A percentile compares a stretch with the other conserved stretches of the same genome.
phyloP scores from a whole-genome alignment of 192 early-diverging fungal genomes.

The Gigaspora rosea region DNA sequence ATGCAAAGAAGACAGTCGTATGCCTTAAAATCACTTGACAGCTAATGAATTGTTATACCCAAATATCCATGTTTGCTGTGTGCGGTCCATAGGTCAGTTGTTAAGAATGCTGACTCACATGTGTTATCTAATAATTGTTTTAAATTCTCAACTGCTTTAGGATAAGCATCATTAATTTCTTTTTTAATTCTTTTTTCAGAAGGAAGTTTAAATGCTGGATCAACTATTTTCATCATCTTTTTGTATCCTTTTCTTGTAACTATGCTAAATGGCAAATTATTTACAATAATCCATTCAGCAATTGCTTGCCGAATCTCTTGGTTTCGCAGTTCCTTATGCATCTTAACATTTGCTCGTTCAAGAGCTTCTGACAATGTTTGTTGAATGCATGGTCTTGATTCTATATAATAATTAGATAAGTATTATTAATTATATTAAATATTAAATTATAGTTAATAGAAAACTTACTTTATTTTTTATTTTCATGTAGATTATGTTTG shows the following conservation, averaged over 20 bases:
- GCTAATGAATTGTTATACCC: not conserved
- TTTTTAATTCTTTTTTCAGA: slow-evolving; percentile 11
- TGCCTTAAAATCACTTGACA: not conserved
- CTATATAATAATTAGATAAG: not conserved
- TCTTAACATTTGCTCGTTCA: not conserved
- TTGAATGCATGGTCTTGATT: not conserved
- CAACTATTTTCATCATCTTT: not conserved
- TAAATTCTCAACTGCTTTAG: not conserved
- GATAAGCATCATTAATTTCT: not conserved
- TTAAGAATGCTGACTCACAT: not conserved
- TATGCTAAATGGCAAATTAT: not conserved
- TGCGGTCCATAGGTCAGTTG: not conserved
- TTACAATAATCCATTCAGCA: not conserved
- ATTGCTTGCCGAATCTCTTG: slow-evolving; percentile 10
- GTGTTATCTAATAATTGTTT: not conserved
- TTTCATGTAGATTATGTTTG: slow-evolving; percentile 2
- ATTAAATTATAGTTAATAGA: not conserved
- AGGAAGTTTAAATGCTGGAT: not conserved
- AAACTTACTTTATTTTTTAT: not conserved
- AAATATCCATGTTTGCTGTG: not conserved
- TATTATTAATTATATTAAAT: not conserved
- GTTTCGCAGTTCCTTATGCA: not conserved
- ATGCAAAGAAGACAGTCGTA: slow-evolving; percentile 5
- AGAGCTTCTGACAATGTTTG: not conserved
- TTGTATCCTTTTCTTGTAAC: not conserved